Evolutionary conservation across 257 asterid species (phyloP).

Genomic region (Primulina eburnea): DNA sequence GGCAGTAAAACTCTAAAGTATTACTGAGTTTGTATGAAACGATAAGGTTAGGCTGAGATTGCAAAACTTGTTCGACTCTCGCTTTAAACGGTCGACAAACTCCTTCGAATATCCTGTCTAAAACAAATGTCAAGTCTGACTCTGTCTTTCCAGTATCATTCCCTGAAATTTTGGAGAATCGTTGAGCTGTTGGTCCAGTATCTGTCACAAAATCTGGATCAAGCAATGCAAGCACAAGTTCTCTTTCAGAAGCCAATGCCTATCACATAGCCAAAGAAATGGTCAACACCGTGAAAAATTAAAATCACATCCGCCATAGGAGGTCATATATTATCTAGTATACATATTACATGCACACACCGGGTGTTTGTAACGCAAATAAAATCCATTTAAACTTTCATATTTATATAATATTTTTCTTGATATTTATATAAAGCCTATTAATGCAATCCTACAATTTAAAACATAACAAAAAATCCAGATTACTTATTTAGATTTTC

Average conservation of each 20-base stretch:
- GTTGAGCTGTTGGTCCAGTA: slow-evolving; percentile 64
- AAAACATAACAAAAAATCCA: not conserved
- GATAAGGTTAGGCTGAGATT: slow-evolving; percentile 90
- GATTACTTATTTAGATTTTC: not conserved
- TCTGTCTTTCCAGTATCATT: slow-evolving; percentile 62
- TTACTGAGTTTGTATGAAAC: slow-evolving; percentile 83
- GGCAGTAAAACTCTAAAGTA: slow-evolving; percentile 94
- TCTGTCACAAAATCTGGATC: slow-evolving; percentile 78
- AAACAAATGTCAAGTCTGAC: slow-evolving; percentile 82
- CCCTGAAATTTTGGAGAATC: slow-evolving; percentile 48
- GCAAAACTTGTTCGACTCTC: slow-evolving; percentile 97
- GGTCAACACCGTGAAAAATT: slow-evolving; percentile 7
- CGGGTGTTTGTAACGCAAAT: not conserved
- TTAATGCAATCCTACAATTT: not conserved
- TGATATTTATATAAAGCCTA: not conserved
- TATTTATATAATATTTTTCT: too few species aligned
- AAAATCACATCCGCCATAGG: slow-evolving; percentile 15
- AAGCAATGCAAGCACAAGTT: slow-evolving; percentile 88
- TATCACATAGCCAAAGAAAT: slow-evolving; percentile 33
- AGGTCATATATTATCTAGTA: not conserved
- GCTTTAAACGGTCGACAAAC: slow-evolving; percentile 98
- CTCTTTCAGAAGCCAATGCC: slow-evolving; percentile 99
- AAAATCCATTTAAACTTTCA: too few species aligned
- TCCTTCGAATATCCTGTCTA: slow-evolving; percentile 96
- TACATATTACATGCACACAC: not conserved